Conservation (phyloP, 164 flowering plant species). For the Pachysandra terminalis region DNA sequence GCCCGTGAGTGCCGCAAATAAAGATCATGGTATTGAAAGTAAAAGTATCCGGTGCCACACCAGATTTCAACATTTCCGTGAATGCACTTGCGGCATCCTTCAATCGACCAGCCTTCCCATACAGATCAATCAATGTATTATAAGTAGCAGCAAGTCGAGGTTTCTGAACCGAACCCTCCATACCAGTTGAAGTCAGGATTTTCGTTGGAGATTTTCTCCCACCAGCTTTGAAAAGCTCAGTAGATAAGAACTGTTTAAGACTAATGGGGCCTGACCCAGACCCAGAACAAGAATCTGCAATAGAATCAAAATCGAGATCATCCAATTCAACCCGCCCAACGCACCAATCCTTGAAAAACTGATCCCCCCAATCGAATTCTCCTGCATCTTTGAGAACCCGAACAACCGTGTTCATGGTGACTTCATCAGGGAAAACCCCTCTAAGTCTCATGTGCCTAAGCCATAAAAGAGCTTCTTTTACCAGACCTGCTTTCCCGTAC, state of each 20-base stretch:
- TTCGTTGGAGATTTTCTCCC: constrained; percentile 39
- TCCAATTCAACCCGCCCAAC: constrained; percentile 49
- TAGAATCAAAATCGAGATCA: constrained; percentile 54
- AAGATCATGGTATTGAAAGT: constrained; percentile 93
- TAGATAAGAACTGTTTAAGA: constrained; percentile 67
- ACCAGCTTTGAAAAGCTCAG: constrained; percentile 82
- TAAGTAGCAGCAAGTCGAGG: constrained; percentile 71
- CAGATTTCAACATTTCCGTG: constrained; percentile 73
- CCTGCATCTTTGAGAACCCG: constrained; percentile 69
- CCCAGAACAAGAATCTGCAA: constrained; percentile 19
- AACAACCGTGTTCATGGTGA: constrained; percentile 78
- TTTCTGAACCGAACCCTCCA: constrained; percentile 28
- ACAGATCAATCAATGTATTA: constrained; percentile 82
- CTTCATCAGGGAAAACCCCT: constrained; percentile 84
- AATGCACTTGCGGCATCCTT: constrained; percentile 74
- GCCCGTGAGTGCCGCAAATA: constrained; percentile 78
- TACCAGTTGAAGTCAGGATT: constrained; percentile 11
- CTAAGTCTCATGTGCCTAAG: constrained; percentile 76
- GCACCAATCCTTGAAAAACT: constrained; percentile 78
- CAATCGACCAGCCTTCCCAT: constrained; percentile 86
- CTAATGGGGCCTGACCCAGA: constrained; percentile 35
- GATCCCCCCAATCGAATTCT: constrained; percentile 67
- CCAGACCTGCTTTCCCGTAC: constrained; percentile 85
- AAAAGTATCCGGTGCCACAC: constrained; percentile 68
- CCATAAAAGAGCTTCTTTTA: constrained; percentile 82